A percentile compares a stretch with the other conserved stretches of the same genome.
Evolutionary conservation across 352 stramenopile species (phyloP).

Genomic region (Phytophthora litchii): DNA sequence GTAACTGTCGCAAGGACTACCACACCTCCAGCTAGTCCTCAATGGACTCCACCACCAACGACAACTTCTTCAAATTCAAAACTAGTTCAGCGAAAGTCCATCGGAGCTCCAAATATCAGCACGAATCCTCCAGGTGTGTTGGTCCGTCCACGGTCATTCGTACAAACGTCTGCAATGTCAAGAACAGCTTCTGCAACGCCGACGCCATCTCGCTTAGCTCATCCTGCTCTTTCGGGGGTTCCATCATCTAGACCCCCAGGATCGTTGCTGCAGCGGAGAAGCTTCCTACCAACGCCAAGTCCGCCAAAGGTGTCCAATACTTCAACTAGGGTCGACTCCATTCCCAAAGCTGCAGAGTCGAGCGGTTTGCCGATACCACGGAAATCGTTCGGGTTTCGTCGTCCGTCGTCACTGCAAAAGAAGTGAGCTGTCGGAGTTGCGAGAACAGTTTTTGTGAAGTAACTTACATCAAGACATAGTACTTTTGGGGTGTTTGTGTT

Average conservation of each 20-base stretch:
- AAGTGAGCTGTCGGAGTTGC: slow-evolving; percentile 4
- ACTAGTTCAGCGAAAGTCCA: slow-evolving; percentile 13
- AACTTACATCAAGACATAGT: neutral
- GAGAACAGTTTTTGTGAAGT: neutral
- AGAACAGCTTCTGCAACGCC: neutral
- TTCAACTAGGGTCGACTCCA: neutral
- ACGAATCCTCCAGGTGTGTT: slow-evolving; percentile 20
- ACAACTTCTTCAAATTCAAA: slow-evolving; percentile 17
- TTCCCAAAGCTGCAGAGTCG: slow-evolving; percentile 14
- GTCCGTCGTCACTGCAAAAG: slow-evolving; percentile 9
- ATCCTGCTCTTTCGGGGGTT: neutral
- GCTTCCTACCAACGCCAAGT: neutral
- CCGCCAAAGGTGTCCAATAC: neutral
- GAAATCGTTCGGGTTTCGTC: slow-evolving; percentile 36
- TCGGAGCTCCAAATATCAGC: slow-evolving; percentile 3
- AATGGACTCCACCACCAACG: neutral
- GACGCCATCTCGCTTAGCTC: slow-evolving; percentile 6
- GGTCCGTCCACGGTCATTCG: slow-evolving; percentile 19
- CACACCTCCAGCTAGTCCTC: neutral
- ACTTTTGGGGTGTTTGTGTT: neutral
- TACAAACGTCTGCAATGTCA: slow-evolving; percentile 6
- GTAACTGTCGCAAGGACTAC: neutral
- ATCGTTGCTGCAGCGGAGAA: neutral
- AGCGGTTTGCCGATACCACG: slow-evolving; percentile 23
- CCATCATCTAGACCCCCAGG: slow-evolving; percentile 13